phyloP scores from a whole-genome alignment of 805 yeast species.

The Blastobotrys chiropterorum region DNA sequence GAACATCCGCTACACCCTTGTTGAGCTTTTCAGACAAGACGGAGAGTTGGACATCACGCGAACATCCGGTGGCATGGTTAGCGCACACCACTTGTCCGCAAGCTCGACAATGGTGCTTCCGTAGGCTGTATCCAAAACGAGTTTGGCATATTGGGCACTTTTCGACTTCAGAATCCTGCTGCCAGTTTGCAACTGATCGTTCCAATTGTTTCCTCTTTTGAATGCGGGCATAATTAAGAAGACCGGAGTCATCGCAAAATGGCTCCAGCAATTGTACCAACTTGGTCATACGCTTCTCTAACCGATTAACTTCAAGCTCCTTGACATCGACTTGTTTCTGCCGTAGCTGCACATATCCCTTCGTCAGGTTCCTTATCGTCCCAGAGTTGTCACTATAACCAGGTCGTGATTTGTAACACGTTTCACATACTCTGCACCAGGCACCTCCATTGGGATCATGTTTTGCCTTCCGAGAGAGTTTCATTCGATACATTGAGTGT shows the following conservation, averaged over 20 bases:
- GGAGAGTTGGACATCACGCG: constrained; percentile 58
- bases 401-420: constrained; percentile 52
- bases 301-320: constrained; percentile 47
- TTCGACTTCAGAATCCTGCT: constrained; percentile 40
- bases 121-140: constrained; percentile 46
- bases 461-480: constrained; percentile 42
- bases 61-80: constrained; percentile 55
- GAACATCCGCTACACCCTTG: constrained; percentile 12
- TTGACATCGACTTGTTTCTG: constrained; percentile 40
- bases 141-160: constrained; percentile 61
- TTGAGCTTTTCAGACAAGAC: constrained; percentile 27
- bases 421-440: constrained; percentile 67
- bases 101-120: constrained; percentile 88
- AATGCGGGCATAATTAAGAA: constrained; percentile 25
- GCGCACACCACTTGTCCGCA: constrained; percentile 86
- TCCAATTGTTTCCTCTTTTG: constrained; percentile 36
- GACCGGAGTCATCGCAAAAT: constrained; percentile 21
- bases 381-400: constrained; percentile 46
- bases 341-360: constrained; percentile 38
- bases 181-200: constrained; percentile 58
- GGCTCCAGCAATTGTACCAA: constrained; percentile 24
- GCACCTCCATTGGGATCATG: constrained; percentile 46
- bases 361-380: constrained; percentile 39
- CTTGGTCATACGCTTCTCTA: constrained; percentile 51
- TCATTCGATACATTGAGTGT: constrained; percentile 53